Evolutionary conservation across 2,329 filamentous ascomycete species (phyloP), one percentile per base, ranked within the genome.

Genomic region (Penicillium sp.): DNA sequence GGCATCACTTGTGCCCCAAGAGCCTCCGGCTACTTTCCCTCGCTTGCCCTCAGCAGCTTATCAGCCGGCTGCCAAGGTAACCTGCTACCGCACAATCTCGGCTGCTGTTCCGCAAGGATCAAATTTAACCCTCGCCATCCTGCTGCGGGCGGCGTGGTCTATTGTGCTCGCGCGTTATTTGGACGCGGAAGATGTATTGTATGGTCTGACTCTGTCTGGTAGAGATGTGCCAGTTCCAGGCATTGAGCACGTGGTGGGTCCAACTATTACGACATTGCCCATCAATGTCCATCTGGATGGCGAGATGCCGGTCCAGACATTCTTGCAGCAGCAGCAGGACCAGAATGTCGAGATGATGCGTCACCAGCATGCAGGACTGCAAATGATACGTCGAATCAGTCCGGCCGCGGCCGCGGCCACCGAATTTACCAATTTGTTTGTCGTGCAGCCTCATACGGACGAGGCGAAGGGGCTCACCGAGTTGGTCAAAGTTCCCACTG

Each of bases 251-350:
- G 69, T 73, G 29, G 58, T 70, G 34, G 71, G 69, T 9, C 66
- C 71, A 5, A 68, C 68, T 1, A 66, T 73, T 22, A 62, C 69
- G 5, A 71, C 70, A 7, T 64, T 70, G 3, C 71, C 71, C 39
- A 33, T 33, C 31, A 33, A 33, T 33, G 26, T 49, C 28, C 46
- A 49, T 26, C 39, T 49, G 28, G 39, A 33, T 37, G 31, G 26
- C 24, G 31, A 33, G 15, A 33, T 33, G 31, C 31, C 31, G 31
- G 31, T 33, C 31, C 31, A 33, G 31, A 33, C 13, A 33, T 49
- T 49, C 24, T 28, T 49, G 15, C 46, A 39, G 33, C 46, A 43
- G 29, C 28, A 42, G 31, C 31, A 49, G 32, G 19, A 43, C 28
- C 31, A 49, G 32, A 33, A 33, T 33, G 7, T 49, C 24, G 39